These are phyloP conservation scores for Pichia rugopelliculosa DNA, from an alignment of 805 yeast species.

Conservation along the genomic window DNA sequence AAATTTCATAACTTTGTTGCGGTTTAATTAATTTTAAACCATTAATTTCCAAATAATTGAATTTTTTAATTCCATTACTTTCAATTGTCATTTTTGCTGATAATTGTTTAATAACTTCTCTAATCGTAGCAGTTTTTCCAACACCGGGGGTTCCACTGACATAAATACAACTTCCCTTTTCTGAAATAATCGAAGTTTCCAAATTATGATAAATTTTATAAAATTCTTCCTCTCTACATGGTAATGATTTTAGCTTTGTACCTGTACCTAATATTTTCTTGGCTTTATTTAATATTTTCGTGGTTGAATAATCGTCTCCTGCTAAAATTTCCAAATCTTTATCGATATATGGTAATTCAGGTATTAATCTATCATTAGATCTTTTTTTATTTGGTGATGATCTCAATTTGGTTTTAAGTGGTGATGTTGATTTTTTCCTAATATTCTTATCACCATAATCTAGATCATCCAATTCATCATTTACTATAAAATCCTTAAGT, in stretches of 20 bases:
- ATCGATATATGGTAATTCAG: slow-evolving; percentile 11
- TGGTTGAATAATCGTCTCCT: slow-evolving; percentile 15
- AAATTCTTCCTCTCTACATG: slow-evolving; percentile 84
- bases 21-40: slow-evolving; percentile 83
- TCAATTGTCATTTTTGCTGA: slow-evolving; percentile 24
- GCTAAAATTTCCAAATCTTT: slow-evolving; percentile 3
- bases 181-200: slow-evolving; percentile 61
- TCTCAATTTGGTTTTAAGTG: neutral
- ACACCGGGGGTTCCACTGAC: slow-evolving; percentile 98
- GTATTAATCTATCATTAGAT: neutral
- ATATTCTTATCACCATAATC: slow-evolving; percentile 4
- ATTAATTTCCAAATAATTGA: slow-evolving; percentile 79
- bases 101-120: slow-evolving; percentile 75
- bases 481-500: neutral
- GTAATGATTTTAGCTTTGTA: slow-evolving; percentile 45
- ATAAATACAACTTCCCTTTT: slow-evolving; percentile 77
- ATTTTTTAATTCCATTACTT: slow-evolving; percentile 27
- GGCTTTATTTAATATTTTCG: slow-evolving; percentile 29
- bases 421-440: neutral
- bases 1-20: slow-evolving; percentile 66
- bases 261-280: slow-evolving; percentile 33
- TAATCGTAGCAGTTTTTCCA: slow-evolving; percentile 89
- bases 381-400: neutral
- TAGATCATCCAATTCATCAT: slow-evolving; percentile 7
- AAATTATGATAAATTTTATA: slow-evolving; percentile 58